Evolutionary conservation across 441 rosid species (phyloP), one percentile per base, ranked within the genome.

Genomic region (Euphorbia corollata): DNA sequence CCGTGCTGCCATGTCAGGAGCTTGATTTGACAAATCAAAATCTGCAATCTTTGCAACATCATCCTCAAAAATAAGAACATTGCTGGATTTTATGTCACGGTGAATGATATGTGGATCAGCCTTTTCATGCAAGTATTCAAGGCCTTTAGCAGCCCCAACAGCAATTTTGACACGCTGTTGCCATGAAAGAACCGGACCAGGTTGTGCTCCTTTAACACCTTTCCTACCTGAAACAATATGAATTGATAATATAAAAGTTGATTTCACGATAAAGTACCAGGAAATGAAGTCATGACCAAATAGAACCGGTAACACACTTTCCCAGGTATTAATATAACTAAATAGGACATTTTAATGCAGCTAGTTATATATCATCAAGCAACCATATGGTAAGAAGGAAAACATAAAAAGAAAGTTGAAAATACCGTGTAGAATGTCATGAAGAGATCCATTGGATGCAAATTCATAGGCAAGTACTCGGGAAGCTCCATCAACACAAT

Each of bases 1-100:
- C 68, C 99, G 99, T 74, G 97, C 97, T 74, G 97, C 97, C 93
- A 89, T 91, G 65, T 94, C 99, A 73, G 98, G 97, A 68, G 99
- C 86, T 78, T 94, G 97, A 74, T 91, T 94, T 12, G 96, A 91
- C 38, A 91, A 84, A 75, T 94, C 89, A 68, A 94, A 91, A 75
- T 94, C 99, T 9, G 96, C 99, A 64, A 94, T 85, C 85, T 91
- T 94, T 43, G 92, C 97, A 59, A 85, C 86, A 84, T 88, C 97
- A 53, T 89, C 96, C 67, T 87, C 89, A 66, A 94, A 94, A 71
- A 94, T 83, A 68, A 94, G 87, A 18, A 94, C 92, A 76, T 94
- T 94, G 83, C 97, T 94, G 12, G 99, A 94, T 72, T 96, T 83
- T 65, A 94, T 78, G 72, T 91, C 99, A 73, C 97, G 80, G 76